Conservation (phyloP, 2,329 filamentous ascomycete species). For the Pezicula carpinea region DNA sequence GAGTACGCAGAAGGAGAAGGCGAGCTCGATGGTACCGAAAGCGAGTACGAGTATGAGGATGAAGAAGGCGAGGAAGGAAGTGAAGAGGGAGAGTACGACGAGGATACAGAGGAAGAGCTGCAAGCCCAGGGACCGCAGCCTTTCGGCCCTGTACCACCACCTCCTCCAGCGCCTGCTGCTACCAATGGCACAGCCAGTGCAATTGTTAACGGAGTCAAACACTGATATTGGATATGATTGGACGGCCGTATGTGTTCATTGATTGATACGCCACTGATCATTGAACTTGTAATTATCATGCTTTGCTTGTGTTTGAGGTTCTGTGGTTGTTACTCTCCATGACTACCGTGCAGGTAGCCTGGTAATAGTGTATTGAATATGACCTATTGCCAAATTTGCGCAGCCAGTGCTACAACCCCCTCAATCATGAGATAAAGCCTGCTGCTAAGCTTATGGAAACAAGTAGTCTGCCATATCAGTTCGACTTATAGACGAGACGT, state of each 20-base stretch:
- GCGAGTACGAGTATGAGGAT: slow-evolving; percentile 60
- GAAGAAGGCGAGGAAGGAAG: slow-evolving; percentile 60
- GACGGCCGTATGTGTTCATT: background rate
- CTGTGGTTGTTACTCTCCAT: too few species aligned
- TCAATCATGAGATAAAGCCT: too few species aligned
- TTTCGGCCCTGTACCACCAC: slow-evolving; percentile 28
- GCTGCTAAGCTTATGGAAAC: too few species aligned
- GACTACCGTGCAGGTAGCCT: too few species aligned
- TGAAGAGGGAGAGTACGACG: slow-evolving; percentile 45
- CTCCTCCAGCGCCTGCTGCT: slow-evolving; percentile 17
- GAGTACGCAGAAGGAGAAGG: slow-evolving; percentile 50
- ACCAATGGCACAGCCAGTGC: slow-evolving; percentile 18
- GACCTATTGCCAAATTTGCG: too few species aligned
- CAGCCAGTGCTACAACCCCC: too few species aligned
- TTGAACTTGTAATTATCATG: too few species aligned
- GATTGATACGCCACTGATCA: background rate
- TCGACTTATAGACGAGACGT: too few species aligned
- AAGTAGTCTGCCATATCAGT: too few species aligned
- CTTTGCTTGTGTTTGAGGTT: too few species aligned
- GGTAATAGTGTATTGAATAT: too few species aligned
- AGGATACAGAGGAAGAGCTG: slow-evolving; percentile 35
- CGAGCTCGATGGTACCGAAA: slow-evolving; percentile 51
- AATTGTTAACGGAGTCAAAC: slow-evolving; percentile 23
- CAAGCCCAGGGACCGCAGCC: slow-evolving; percentile 25
- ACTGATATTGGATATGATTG: slow-evolving; percentile 6